Percentiles rank a stretch among this genome's conserved stretches.
Conservation (phyloP, 345 rosid species). For the Luvunga scandens region DNA sequence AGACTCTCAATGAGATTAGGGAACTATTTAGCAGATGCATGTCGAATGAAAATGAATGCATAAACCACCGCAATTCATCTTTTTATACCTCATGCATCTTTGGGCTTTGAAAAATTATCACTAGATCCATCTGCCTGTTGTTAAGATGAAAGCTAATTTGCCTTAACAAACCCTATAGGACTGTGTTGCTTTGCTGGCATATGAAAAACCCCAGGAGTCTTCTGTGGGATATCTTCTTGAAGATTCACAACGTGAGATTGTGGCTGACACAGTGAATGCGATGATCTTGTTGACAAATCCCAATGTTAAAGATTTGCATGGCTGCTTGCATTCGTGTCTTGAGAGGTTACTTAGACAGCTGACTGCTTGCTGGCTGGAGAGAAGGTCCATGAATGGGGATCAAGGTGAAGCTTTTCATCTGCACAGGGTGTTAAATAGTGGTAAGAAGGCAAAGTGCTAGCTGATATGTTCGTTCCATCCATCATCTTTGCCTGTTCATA, state of each 20-base stretch:
- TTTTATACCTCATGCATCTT: background rate
- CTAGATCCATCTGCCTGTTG: background rate
- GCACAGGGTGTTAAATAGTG: conserved; percentile 43
- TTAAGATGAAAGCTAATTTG: conserved; percentile 2
- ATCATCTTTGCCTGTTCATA: background rate
- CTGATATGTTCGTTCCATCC: conserved; percentile 3
- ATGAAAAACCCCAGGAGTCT: conserved; percentile 66
- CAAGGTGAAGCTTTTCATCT: conserved; percentile 86
- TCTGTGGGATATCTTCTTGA: conserved; percentile 67
- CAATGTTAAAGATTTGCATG: conserved; percentile 42
- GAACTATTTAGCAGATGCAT: background rate
- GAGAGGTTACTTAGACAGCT: conserved; percentile 84
- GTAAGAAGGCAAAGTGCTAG: conserved; percentile 36
- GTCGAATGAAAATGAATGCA: background rate
- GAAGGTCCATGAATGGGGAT: conserved; percentile 64
- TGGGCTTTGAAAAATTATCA: background rate
- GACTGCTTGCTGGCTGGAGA: conserved; percentile 72
- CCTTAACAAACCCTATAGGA: conserved; percentile 41
- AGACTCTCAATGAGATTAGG: background rate
- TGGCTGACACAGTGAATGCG: conserved; percentile 84
- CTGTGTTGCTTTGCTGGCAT: conserved; percentile 81
- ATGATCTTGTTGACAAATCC: conserved; percentile 75
- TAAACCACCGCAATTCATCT: background rate
- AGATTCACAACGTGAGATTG: conserved; percentile 78
- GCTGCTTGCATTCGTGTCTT: conserved; percentile 60